Evolutionary conservation across 768 basidiomycete species (phyloP).

Genomic region (Pleurotus platypus): DNA sequence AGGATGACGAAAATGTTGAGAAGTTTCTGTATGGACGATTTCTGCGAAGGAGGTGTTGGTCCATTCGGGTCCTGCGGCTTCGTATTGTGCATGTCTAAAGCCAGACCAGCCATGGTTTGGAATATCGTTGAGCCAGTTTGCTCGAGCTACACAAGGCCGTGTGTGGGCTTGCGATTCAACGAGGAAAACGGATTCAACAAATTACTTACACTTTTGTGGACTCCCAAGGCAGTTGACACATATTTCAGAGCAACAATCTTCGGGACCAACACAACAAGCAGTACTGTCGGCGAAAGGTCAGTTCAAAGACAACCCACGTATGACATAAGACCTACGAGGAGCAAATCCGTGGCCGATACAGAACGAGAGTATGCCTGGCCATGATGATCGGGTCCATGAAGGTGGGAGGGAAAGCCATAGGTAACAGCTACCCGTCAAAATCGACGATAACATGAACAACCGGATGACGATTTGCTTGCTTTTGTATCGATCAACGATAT

Average conservation of each 20-base stretch:
- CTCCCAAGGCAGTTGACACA: conserved; percentile 74
- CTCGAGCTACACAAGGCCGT: conserved; percentile 48
- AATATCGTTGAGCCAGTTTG: conserved; percentile 71
- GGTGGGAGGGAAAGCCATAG: conserved; percentile 66
- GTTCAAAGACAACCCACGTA: neutral
- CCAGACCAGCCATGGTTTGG: conserved; percentile 69
- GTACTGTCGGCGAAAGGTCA: conserved; percentile 36
- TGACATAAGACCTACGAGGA: conserved; percentile 44
- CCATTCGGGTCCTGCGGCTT: conserved; percentile 14
- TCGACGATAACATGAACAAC: conserved; percentile 55
- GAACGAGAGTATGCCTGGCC: conserved; percentile 60
- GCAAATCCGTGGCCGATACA: conserved; percentile 72
- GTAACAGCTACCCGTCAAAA: conserved; percentile 59
- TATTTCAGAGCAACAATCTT: conserved; percentile 67
- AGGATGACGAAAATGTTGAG: conserved; percentile 53
- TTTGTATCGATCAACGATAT: conserved; percentile 57
- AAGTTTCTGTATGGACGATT: conserved; percentile 45
- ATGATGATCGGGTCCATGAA: conserved; percentile 48
- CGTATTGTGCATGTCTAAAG: conserved; percentile 47
- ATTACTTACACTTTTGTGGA: conserved; percentile 68
- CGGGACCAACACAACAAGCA: conserved; percentile 73
- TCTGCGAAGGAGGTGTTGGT: conserved; percentile 15
- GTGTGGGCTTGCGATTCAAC: neutral
- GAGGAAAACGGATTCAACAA: neutral
- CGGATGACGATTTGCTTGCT: conserved; percentile 54